Percentiles rank a stretch among this genome's conserved stretches.
These are phyloP conservation scores for Thermochaetoides thermophila DNA, from an alignment of 495 filamentous ascomycete species.

Conservation along the genomic window DNA sequence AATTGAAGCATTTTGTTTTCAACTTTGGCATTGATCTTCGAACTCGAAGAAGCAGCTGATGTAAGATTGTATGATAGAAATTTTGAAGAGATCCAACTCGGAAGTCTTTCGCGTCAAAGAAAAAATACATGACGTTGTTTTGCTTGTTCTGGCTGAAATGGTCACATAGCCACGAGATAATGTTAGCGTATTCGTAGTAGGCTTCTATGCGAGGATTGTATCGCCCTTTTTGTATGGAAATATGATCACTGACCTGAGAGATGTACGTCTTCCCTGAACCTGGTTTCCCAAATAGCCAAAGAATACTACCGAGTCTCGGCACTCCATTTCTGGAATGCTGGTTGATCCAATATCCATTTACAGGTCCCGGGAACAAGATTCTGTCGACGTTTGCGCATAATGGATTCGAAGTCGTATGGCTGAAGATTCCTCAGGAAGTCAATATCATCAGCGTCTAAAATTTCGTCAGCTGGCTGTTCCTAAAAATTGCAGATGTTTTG, in stretches of 20 bases:
- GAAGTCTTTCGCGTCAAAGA: background rate
- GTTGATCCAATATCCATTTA: background rate
- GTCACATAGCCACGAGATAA: background rate
- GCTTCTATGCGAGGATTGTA: background rate
- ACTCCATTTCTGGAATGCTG: background rate
- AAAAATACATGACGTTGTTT: background rate
- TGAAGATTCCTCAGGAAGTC: background rate
- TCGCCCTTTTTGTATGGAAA: background rate
- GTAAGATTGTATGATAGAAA: background rate
- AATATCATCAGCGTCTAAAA: no score
- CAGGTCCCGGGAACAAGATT: background rate
- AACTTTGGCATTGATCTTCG: background rate
- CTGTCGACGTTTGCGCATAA: background rate
- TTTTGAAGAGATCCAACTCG: background rate
- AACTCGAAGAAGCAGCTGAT: background rate
- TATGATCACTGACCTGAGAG: background rate
- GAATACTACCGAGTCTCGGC: background rate
- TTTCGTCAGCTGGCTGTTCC: no score
- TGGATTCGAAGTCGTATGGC: background rate
- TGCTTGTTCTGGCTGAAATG: background rate
- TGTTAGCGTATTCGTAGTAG: background rate
- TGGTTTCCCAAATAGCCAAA: background rate
- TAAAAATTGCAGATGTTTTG: background rate
- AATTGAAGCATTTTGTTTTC: background rate
- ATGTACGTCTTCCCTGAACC: background rate